Base-by-base conservation (phyloP, 2,329 filamentous ascomycete genomes). In the Exserohilum rostratum region DNA sequence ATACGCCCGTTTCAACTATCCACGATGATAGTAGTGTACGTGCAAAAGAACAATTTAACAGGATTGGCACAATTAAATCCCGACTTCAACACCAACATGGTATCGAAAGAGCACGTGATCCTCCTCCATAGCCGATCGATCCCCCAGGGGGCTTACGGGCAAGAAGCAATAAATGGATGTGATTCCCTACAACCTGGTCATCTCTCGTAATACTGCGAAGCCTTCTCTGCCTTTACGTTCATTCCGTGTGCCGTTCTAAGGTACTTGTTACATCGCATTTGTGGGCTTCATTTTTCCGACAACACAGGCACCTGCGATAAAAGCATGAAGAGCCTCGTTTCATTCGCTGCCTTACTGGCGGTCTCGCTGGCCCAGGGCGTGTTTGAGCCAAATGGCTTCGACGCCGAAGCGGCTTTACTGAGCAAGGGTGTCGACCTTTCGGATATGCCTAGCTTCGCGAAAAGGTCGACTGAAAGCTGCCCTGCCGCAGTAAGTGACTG, bases 401-500 rank as follows among this genome's bases (percentile, higher is more conserved):
- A 67, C 43, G 40, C 60, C 6, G 66, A 61, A 5, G 52, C 61
- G n/a, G 62, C 65, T 0, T 60, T 71, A 3, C 29, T 65, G 2
- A 31, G 53, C 1, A 64, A 65, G 34, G 66, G 62, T 9, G 57
- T 62, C 13, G 43, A 66, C 33, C 49, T 61, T 3, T 22, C 17
- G 13, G 13, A 29, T 11, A 25, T 38, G 18, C 35, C 35, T 9
- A 22, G 18, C 12, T 9, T 15, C 22, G 22, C 22, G 22, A 25
- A 25, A 7, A 25, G 22, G 22, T 4, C 22, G 22, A 7, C 4
- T 25, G 7, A 27, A 34, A 50, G 43, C 3, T 70, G 66, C 25
- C 54, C 59, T 10, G 34, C 35, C 46, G 65, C 68, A 18, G 68
- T 68, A 53, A 51, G 65, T 58, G 1, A n/a, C n/a, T n/a, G n/a